These are phyloP conservation scores for Lentinula boryana DNA, from an alignment of 768 basidiomycete genomes.

Conservation along the genomic window DNA sequence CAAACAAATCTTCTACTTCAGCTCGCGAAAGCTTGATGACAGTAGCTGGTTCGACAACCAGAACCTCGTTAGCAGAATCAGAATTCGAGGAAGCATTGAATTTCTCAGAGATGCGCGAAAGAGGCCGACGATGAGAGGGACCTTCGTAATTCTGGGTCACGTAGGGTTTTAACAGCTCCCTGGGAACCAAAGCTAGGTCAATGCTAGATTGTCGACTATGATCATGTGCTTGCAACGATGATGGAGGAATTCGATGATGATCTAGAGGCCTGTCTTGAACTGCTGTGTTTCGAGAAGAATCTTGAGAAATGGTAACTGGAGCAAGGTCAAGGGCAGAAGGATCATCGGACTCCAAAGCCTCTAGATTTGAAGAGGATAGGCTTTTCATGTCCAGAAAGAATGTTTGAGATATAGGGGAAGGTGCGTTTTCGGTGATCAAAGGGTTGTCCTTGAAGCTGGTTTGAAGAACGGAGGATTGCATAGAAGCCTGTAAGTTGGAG, in stretches of 20 bases:
- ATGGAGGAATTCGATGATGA: background rate
- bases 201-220: background rate
- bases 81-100: too few relatives aligned
- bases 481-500: too few relatives aligned
- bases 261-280: background rate
- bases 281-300: background rate
- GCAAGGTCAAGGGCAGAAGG: background rate
- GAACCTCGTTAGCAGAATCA: background rate
- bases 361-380: background rate
- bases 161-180: background rate
- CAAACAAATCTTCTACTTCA: background rate
- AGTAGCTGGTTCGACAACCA: background rate
- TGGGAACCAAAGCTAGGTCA: background rate
- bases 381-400: slow-evolving; percentile 7
- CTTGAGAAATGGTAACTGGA: background rate
- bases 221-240: background rate
- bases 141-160: background rate
- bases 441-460: background rate
- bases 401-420: slow-evolving; percentile 9
- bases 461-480: background rate
- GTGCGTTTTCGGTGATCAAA: slow-evolving; percentile 11
- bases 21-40: background rate
- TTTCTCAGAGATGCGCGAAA: background rate
- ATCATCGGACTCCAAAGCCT: too few relatives aligned
- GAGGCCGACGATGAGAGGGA: background rate